Base-by-base conservation (phyloP, 208 protist genomes). In the Trypanosoma cruzi region DNA sequence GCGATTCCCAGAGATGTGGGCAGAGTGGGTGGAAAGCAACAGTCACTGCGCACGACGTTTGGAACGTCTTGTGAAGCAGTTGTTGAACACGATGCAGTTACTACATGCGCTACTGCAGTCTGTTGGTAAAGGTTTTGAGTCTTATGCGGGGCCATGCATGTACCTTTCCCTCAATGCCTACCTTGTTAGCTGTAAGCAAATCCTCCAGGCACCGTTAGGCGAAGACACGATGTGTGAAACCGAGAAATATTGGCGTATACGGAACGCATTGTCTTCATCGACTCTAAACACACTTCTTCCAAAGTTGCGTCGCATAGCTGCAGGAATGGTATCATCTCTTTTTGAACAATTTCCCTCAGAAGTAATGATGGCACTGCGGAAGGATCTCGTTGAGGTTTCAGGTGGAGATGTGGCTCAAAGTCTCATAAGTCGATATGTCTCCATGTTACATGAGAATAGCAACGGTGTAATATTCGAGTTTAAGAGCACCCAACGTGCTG, bases 301-400 rank as follows among this genome's bases (percentile, higher is more conserved):
- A 46, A 59, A 81, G 53, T 68, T 93, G 29, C 87, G 90, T 53
- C 84, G 85, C 26, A 59, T 62, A 32, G 60, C 86, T 44, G 49
- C 87, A 24, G 56, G 62, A 6, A 74, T 92, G 42, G 84, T 91
- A 37, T 75, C 80, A 29, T 69, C 80, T 52, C 67, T 96, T n/a
- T 88, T 78, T 36, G 90, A 96, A 73, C 86, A 93, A 59, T 94
- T 96, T 68, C 90, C 90, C 1, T 78, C 68, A 46, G 81, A 93
- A 44, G 64, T 81, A 36, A 89, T 92, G 77, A 66, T 40, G 0
- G 73, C 80, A 5, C 58, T 90, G 24, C 69, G 50, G 28, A 40
- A 63, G n/a, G 80, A 74, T 48, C 32, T 63, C 24, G 73, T 42
- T 24, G 57, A 31, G 7, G 36, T 28, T 59, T 22, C 46, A 29